Base-by-base conservation (phyloP, 257 asterid species). In the Anisodus tanguticus region DNA sequence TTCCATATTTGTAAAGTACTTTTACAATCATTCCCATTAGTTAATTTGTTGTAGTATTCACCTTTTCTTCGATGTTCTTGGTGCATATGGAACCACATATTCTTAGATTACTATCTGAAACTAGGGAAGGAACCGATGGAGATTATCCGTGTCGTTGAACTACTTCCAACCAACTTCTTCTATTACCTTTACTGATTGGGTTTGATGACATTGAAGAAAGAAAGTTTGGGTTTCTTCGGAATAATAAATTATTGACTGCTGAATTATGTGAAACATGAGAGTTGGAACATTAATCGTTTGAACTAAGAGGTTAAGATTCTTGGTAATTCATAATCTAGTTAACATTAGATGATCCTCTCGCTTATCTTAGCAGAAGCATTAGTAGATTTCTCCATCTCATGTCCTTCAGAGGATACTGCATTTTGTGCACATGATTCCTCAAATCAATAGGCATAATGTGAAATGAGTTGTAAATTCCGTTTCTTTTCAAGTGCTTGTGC, bases 1-100 rank as follows among this genome's bases (percentile, higher is more conserved):
- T 76, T 31, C 62, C 81, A 49, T 26, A 31, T 51, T 11, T 76
- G 22, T 12, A 12, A 26, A 69, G 11, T 76, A 51, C 81, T 76
- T 49, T 53, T 76, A 12, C 62, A 6, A 37, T 76, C 22, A 22
- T 51, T 49, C 19, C 45, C 12, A 19, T 26, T 51, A 22, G 63
- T 15, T 51, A 6, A 47, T 76, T 3, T 51, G 11, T 22, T 49
- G 22, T 22, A 6, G 60, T 19, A 5, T 26, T 76, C 22, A 26
- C 63, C 45, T 49, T 6, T 31, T 51, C 57, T 49, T 53, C 16
- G 60, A 76, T 51, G 63, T 76, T 76, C 81, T 19, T 22, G 62
- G 62, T 76, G 81, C 81, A 49, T 51, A 22, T 76, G 43, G 81
- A 72, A 51, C 81, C 81, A 72, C 59, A n/a, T 47, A 19, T 47